These are phyloP conservation scores for Nectriaceae sp. DNA, from an alignment of 2,329 filamentous ascomycete species.

Conservation along the genomic window DNA sequence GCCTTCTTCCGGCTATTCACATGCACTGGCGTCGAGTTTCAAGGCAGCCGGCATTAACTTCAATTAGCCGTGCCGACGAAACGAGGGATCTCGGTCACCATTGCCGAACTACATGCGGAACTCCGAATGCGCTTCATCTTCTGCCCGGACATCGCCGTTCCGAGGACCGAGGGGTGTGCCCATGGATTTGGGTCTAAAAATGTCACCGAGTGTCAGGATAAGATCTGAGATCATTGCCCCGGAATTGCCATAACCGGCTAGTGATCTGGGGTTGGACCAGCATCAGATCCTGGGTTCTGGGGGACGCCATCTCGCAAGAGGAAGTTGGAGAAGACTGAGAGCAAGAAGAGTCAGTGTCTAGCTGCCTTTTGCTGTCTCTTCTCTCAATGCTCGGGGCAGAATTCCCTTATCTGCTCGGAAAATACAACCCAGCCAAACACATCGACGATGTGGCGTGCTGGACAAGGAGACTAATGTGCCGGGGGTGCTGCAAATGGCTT, in stretches of 20 bases:
- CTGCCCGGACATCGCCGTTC: conserved; percentile 31
- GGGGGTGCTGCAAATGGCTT: conserved; percentile 17
- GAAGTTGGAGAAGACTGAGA: conserved; percentile 28
- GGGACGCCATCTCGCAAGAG: conserved; percentile 29
- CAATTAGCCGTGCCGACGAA: not conserved
- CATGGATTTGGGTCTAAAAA: conserved; percentile 16
- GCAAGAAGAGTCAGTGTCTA: conserved; percentile 19
- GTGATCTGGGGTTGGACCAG: conserved; percentile 17
- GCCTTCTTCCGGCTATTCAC: not conserved
- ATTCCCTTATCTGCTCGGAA: conserved; percentile 25
- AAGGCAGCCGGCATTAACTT: not conserved
- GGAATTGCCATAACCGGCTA: conserved; percentile 33
- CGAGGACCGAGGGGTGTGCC: conserved; percentile 14
- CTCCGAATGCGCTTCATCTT: conserved; percentile 9
- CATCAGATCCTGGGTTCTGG: conserved; percentile 18
- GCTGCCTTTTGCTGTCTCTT: not conserved
- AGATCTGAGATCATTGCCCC: conserved; percentile 38
- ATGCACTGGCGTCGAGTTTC: not conserved
- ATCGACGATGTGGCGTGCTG: conserved; percentile 21
- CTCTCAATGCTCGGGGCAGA: conserved; percentile 4
- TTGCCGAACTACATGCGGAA: conserved; percentile 4
- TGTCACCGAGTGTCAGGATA: conserved; percentile 31
- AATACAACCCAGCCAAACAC: conserved; percentile 12
- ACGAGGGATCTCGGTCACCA: not conserved
- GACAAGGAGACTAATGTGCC: conserved; percentile 11